Evolutionary conservation across 2,329 filamentous ascomycete genomes (phyloP).

Genomic region (Arthrobotrys musiformis): DNA sequence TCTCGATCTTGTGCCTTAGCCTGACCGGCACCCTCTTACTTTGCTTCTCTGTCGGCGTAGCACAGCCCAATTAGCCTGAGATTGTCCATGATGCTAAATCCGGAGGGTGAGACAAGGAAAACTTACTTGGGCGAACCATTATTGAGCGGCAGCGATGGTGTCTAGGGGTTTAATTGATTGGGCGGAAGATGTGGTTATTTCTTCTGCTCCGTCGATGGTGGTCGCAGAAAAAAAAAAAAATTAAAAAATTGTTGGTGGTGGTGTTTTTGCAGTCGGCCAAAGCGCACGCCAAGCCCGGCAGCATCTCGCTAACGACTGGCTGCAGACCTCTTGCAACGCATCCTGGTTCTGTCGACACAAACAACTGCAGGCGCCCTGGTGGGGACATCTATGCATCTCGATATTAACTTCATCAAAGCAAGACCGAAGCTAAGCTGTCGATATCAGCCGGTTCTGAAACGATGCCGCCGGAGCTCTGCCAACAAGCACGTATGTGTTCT

Average conservation of each 20-base stretch:
- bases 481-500: background rate
- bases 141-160: slow-evolving; percentile 25
- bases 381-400: slow-evolving; percentile 5
- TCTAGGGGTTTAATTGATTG: background rate
- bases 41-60: slow-evolving; percentile 76
- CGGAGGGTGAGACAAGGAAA: background rate
- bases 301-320: slow-evolving; percentile 23
- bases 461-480: background rate
- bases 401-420: slow-evolving; percentile 6
- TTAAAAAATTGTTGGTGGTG: background rate
- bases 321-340: slow-evolving; percentile 23
- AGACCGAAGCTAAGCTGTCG: background rate
- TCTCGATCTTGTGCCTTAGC: slow-evolving; percentile 94
- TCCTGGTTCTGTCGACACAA: slow-evolving; percentile 10
- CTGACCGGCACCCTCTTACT: slow-evolving; percentile 92
- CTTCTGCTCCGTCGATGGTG: slow-evolving; percentile 22
- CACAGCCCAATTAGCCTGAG: slow-evolving; percentile 32
- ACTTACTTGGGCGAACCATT: slow-evolving; percentile 60
- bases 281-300: slow-evolving; percentile 18
- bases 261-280: background rate
- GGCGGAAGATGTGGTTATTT: slow-evolving; percentile 13
- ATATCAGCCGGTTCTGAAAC: slow-evolving; percentile 10
- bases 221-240: slow-evolving; percentile 45
- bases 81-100: slow-evolving; percentile 1
- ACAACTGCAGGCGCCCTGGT: slow-evolving; percentile 20